Evolutionary conservation across 805 yeast genomes (phyloP).

Genomic region (Metschnikowia reukaufii): DNA sequence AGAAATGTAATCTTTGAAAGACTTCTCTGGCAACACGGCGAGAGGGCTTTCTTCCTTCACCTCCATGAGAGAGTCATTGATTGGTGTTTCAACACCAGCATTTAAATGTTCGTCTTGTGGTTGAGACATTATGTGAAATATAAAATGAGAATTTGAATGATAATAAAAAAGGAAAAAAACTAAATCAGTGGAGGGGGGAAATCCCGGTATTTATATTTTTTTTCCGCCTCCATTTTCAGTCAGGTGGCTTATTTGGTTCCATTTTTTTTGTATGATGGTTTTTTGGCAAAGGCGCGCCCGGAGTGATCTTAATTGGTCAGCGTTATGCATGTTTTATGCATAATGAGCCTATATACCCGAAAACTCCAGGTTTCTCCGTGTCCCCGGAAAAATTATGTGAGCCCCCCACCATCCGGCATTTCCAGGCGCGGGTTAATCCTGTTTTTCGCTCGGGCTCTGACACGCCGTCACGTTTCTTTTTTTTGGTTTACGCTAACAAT

Average conservation of each 20-base stretch:
- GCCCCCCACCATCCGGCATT: slow-evolving; percentile 12
- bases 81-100: slow-evolving; percentile 37
- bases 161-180: slow-evolving; percentile 5
- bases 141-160: not conserved
- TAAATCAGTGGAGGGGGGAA: not conserved
- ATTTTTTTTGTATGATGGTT: too few relatives aligned
- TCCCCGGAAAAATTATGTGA: slow-evolving; percentile 18
- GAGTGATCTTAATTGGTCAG: slow-evolving; percentile 14
- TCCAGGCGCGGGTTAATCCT: slow-evolving; percentile 3
- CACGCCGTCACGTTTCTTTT: not conserved
- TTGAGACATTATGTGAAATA: slow-evolving; percentile 21
- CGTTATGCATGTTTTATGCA: slow-evolving; percentile 12
- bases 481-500: not conserved
- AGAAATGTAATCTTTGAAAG: slow-evolving; percentile 40
- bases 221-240: slow-evolving; percentile 5
- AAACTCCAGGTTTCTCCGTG: slow-evolving; percentile 25
- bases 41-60: slow-evolving; percentile 17
- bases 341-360: slow-evolving; percentile 7
- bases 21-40: slow-evolving; percentile 31
- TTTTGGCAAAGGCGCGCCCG: not conserved
- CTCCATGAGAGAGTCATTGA: slow-evolving; percentile 25
- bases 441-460: slow-evolving; percentile 7
- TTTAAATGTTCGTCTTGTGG: slow-evolving; percentile 19
- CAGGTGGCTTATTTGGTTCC: slow-evolving; percentile 1
- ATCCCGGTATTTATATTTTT: slow-evolving; percentile 11